Evolutionary conservation across 768 basidiomycete genomes (phyloP), one percentile per base, ranked within the genome.

Genomic region (Suillus alpinus): DNA sequence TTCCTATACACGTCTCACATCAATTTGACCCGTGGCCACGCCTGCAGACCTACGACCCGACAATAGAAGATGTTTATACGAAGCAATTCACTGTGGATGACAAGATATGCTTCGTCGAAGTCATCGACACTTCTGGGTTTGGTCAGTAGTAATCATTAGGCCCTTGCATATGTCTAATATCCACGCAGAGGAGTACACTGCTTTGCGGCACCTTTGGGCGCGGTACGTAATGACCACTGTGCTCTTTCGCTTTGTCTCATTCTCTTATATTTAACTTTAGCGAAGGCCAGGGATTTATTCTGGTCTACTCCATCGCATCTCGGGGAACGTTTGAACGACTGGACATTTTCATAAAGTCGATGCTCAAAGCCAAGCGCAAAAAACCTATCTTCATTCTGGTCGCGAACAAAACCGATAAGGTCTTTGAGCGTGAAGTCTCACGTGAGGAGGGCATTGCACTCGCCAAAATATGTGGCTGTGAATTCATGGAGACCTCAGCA

Each of bases 91-190:
- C 95, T 59, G 94, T 96, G 64, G 95, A 96, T 76, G 93, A 94
- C 71, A 85, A 88, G 68, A 94, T 95, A 86, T 95, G 93, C 77
- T 91, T 95, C 73, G 86, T 97, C 66, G 95, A 98, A 75, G 93
- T 98, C 63, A 92, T 98, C 73, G 95, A 98, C 77, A 97, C 95
- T 67, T 95, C 95, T 53, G 95, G 95, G 32, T 95, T 97, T 86
- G 94, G 94, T 95, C 69, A 64, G 86, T 78, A 39, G 6, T 49
- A 51, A 51, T 31, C 47, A 56, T 37, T 44, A 4, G 23, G 18
- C 18, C 58, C 53, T 63, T 55, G 57, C 59, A 59, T 63, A 63
- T 61, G 31, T 63, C 68, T 67, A 58, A 65, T 64, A 61, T 61
- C 60, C 56, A 61, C 32, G 55, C 75, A 97, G 95, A 98, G 91